Conservation (phyloP, 2,329 filamentous ascomycete genomes). For the Sporothrix luriei region DNA sequence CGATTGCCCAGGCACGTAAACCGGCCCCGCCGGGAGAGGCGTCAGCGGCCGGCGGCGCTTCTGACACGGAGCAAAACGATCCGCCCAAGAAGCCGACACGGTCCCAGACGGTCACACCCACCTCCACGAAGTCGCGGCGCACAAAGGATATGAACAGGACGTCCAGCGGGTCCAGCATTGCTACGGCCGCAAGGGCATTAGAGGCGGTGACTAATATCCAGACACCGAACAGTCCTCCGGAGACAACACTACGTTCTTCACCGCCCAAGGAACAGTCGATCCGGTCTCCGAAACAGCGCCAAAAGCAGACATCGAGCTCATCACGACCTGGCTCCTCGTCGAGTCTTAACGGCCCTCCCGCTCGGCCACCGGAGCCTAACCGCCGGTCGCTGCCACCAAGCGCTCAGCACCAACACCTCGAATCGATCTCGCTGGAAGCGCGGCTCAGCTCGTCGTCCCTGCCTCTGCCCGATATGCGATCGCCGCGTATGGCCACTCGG, state of each 20-base stretch:
- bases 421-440: constrained; percentile 59
- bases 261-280: constrained; percentile 23
- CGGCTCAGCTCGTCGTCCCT: constrained; percentile 69
- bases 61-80: constrained; percentile 28
- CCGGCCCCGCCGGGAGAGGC: constrained; percentile 66
- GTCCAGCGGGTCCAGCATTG: constrained; percentile 27
- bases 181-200: neutral
- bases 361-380: constrained; percentile 9
- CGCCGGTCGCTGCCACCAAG: constrained; percentile 24
- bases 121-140: constrained; percentile 55
- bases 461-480: constrained; percentile 63
- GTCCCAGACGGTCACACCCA: constrained; percentile 66
- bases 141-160: constrained; percentile 47
- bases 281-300: constrained; percentile 29
- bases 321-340: constrained; percentile 35
- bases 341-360: constrained; percentile 46
- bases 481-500: constrained; percentile 55
- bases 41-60: constrained; percentile 36
- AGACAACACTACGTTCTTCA: constrained; percentile 31
- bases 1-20: constrained; percentile 78
- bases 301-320: constrained; percentile 28
- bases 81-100: constrained; percentile 57
- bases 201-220: constrained; percentile 33
- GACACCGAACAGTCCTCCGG: constrained; percentile 33
- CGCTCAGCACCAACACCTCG: constrained; percentile 46